Conservation (phyloP, 768 basidiomycete species). For the Panaeolus papilionaceus region DNA sequence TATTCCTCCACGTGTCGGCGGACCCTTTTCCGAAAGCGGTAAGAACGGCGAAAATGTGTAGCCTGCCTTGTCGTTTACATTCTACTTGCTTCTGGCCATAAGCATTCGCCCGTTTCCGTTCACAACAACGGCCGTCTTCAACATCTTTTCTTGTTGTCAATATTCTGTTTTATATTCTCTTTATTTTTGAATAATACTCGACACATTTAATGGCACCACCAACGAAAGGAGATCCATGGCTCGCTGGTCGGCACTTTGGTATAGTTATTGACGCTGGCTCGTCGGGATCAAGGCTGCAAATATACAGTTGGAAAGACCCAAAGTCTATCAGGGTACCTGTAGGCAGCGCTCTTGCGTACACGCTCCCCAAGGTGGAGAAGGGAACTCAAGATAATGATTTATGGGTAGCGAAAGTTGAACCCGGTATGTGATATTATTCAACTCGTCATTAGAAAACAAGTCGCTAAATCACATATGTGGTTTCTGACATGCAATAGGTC, state of each 20-base stretch:
- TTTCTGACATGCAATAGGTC: conserved; percentile 54
- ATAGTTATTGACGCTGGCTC: conserved; percentile 99
- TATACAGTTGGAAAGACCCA: conserved; percentile 96
- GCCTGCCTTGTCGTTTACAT: conserved; percentile 1
- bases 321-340: conserved; percentile 54
- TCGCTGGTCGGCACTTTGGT: conserved; percentile 82
- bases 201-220: conserved; percentile 73
- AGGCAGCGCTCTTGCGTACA: conserved; percentile 56
- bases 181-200: conserved; percentile 4
- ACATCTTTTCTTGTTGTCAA: conserved; percentile 12
- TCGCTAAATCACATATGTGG: neutral
- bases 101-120: conserved; percentile 1
- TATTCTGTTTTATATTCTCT: conserved; percentile 12
- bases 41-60: conserved; percentile 14
- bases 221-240: conserved; percentile 74
- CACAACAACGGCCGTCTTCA: conserved; percentile 1
- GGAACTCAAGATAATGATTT: conserved; percentile 81
- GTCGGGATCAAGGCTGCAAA: conserved; percentile 94
- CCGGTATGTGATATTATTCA: conserved; percentile 64
- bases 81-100: conserved; percentile 9
- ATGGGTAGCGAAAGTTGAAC: conserved; percentile 93
- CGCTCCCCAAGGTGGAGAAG: conserved; percentile 89
- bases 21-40: conserved; percentile 10
- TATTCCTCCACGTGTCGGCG: conserved; percentile 12
- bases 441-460: neutral